A percentile compares a stretch with the other conserved stretches of the same genome.
phyloP scores from a whole-genome alignment of 768 basidiomycete species.

The Tylopilus balloui region DNA sequence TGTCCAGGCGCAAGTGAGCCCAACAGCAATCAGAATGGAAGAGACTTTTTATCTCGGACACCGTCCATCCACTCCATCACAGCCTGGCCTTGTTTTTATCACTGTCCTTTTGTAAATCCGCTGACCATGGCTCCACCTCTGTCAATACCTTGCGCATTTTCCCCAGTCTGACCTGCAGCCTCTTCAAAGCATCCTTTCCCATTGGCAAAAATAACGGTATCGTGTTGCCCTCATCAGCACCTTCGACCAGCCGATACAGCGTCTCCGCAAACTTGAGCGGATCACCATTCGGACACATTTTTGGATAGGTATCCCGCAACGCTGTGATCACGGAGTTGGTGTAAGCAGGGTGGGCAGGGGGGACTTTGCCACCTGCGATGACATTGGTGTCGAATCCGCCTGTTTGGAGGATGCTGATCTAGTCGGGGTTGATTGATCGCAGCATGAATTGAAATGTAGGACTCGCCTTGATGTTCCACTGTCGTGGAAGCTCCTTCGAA shows the following conservation, averaged over 20 bases:
- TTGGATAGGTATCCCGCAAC: not conserved
- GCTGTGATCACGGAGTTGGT: not conserved
- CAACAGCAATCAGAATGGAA: too few species aligned
- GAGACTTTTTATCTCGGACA: too few species aligned
- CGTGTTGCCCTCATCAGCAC: not conserved
- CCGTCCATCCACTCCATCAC: too few species aligned
- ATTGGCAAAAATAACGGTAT: constrained; percentile 8
- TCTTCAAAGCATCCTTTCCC: constrained; percentile 10
- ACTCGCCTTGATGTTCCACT: constrained; percentile 20
- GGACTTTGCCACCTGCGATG: not conserved
- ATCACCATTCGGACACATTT: constrained; percentile 3
- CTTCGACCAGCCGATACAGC: not conserved
- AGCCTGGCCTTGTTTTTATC: not conserved
- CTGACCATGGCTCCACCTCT: constrained; percentile 5
- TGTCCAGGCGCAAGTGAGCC: too few species aligned
- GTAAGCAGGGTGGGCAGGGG: constrained; percentile 10
- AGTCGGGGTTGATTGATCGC: not conserved
- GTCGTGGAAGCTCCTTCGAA: constrained; percentile 7
- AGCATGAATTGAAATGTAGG: too few species aligned
- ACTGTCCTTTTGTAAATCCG: constrained; percentile 2
- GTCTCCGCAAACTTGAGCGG: constrained; percentile 15
- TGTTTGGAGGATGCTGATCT: constrained; percentile 16
- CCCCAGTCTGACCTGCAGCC: not conserved
- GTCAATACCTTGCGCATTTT: not conserved
- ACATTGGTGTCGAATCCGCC: constrained; percentile 18